phyloP scores from a whole-genome alignment of 2,329 filamentous ascomycete species.

The Dactylellina drechsleri region DNA sequence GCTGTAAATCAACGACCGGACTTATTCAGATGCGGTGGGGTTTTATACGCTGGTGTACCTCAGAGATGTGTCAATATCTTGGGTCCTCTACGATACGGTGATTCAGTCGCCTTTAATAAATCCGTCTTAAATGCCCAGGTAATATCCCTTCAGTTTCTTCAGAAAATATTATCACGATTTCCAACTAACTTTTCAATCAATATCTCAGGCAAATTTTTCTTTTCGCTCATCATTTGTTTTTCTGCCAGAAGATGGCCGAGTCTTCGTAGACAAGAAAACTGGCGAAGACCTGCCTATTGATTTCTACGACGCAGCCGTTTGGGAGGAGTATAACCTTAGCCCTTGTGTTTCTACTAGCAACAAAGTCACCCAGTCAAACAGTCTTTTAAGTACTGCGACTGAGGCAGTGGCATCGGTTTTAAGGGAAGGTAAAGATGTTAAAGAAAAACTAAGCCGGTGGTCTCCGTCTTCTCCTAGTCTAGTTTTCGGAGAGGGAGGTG shows the following conservation, averaged over 20 bases:
- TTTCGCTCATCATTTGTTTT: constrained; percentile 86
- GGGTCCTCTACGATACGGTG: constrained; percentile 88
- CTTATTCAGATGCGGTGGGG: constrained; percentile 76
- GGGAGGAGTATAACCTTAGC: constrained; percentile 80
- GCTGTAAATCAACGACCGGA: constrained; percentile 86
- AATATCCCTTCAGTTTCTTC: background rate
- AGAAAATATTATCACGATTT: background rate
- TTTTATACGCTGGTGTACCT: constrained; percentile 85
- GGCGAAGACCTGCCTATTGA: constrained; percentile 83
- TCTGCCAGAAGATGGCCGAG: constrained; percentile 84
- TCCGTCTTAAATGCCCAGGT: constrained; percentile 84
- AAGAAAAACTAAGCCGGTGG: constrained; percentile 46
- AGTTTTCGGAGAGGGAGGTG: constrained; percentile 46
- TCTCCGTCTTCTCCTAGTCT: constrained; percentile 29
- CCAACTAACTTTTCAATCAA: background rate
- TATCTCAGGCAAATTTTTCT: constrained; percentile 78
- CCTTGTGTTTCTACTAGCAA: constrained; percentile 73
- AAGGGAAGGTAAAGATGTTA: constrained; percentile 39
- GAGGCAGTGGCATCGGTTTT: constrained; percentile 39
- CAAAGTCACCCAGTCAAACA: constrained; percentile 51
- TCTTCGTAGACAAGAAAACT: constrained; percentile 85
- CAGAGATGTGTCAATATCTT: constrained; percentile 90
- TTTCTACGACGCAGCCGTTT: constrained; percentile 82
- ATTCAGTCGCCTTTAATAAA: constrained; percentile 88
- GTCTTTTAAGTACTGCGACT: constrained; percentile 43